Percentiles rank a stretch among this genome's conserved stretches.
These are phyloP conservation scores for Dothideomycetes sp. DNA, from an alignment of 2,329 filamentous ascomycete genomes.

Conservation along the genomic window DNA sequence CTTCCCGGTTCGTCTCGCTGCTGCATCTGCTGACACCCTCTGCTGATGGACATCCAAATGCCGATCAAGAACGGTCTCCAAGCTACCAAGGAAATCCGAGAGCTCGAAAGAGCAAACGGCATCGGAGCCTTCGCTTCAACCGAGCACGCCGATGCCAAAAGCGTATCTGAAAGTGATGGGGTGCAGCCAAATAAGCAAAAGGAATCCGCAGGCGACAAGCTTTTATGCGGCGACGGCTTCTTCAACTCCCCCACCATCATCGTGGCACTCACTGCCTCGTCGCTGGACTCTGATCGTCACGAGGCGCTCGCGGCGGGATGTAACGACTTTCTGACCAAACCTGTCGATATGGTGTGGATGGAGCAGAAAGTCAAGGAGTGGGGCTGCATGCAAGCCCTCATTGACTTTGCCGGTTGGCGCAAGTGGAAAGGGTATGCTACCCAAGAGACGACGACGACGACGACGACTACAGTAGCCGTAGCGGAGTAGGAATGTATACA, in stretches of 20 bases:
- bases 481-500: too few relatives aligned
- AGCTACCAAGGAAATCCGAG: slow-evolving; percentile 84
- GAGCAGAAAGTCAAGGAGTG: slow-evolving; percentile 92
- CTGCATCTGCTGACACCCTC: too few relatives aligned
- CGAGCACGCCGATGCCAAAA: slow-evolving; percentile 6
- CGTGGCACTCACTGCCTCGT: slow-evolving; percentile 82
- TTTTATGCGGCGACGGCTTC: background rate
- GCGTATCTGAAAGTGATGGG: slow-evolving; percentile 34
- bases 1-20: too few relatives aligned
- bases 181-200: slow-evolving; percentile 59
- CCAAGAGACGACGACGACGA: too few relatives aligned
- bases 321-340: slow-evolving; percentile 94
- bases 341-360: slow-evolving; percentile 88
- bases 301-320: slow-evolving; percentile 85
- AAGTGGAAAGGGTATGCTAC: too few relatives aligned
- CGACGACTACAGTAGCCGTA: too few relatives aligned
- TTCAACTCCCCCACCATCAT: slow-evolving; percentile 72
- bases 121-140: slow-evolving; percentile 84
- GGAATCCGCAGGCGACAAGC: slow-evolving; percentile 58
- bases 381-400: slow-evolving; percentile 95
- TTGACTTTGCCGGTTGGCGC: slow-evolving; percentile 90
- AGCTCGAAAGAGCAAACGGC: slow-evolving; percentile 78
- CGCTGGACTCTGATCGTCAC: slow-evolving; percentile 79
- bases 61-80: slow-evolving; percentile 93
- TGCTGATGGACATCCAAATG: slow-evolving; percentile 96